phyloP scores from a whole-genome alignment of 2,329 filamentous ascomycete species.

The Fusarium clavum region DNA sequence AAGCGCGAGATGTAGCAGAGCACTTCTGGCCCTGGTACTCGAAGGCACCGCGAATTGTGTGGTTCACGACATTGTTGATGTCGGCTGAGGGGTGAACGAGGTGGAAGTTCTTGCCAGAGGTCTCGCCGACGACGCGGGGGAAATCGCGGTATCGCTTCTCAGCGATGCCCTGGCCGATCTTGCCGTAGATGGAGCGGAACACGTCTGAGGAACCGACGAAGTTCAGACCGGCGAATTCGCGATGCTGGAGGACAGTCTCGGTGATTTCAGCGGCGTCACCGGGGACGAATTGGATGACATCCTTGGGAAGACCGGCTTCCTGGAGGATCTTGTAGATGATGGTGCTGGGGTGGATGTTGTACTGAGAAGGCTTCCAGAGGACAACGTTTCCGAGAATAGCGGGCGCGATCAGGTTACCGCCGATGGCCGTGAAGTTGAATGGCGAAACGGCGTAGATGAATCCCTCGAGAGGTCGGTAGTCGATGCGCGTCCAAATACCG shows the following conservation, averaged over 20 bases:
- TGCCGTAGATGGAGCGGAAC: constrained; percentile 87
- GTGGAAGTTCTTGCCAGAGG: constrained; percentile 94
- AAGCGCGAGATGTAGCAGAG: constrained; percentile 83
- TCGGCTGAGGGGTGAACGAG: constrained; percentile 82
- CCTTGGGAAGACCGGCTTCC: constrained; percentile 87
- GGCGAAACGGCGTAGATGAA: constrained; percentile 95
- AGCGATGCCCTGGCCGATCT: constrained; percentile 83
- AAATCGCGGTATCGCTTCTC: constrained; percentile 86
- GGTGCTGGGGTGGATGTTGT: constrained; percentile 87
- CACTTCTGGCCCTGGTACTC: constrained; percentile 95
- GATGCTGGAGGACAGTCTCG: constrained; percentile 78
- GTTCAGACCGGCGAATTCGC: constrained; percentile 88
- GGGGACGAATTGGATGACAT: constrained; percentile 93
- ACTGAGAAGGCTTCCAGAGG: constrained; percentile 93
- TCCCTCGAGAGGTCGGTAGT: constrained; percentile 91
- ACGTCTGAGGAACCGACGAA: constrained; percentile 94
- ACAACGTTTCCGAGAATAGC: constrained; percentile 95
- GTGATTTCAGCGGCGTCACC: constrained; percentile 89
- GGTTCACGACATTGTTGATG: constrained; percentile 80
- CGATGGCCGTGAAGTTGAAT: constrained; percentile 97
- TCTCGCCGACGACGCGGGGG: constrained; percentile 89
- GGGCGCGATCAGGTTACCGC: constrained; percentile 84
- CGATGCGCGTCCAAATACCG: constrained; percentile 71
- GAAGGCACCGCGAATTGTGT: constrained; percentile 87
- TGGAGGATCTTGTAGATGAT: constrained; percentile 89